Evolutionary conservation across 805 yeast species (phyloP).

Genomic region (Candida boleticola): DNA sequence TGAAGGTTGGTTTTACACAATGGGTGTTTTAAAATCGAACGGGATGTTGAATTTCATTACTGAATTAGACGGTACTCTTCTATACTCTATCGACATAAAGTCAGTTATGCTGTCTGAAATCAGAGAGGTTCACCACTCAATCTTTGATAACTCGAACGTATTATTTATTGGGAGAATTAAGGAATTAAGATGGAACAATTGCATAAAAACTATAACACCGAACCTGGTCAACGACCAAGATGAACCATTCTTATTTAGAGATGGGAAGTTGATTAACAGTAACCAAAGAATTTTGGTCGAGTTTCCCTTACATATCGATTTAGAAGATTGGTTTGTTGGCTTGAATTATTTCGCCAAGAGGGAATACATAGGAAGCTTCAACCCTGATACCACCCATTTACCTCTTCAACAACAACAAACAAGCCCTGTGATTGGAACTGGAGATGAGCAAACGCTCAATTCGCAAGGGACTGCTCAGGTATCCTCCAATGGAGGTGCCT

Average conservation of each 20-base stretch:
- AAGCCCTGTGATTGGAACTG: neutral
- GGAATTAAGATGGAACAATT: slow-evolving; percentile 48
- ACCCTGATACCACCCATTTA: slow-evolving; percentile 4
- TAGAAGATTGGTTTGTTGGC: slow-evolving; percentile 77
- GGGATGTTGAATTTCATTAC: slow-evolving; percentile 60
- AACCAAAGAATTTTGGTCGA: slow-evolving; percentile 50
- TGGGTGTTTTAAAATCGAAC: slow-evolving; percentile 65
- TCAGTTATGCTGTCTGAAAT: slow-evolving; percentile 58
- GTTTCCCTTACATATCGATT: slow-evolving; percentile 65
- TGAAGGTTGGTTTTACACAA: slow-evolving; percentile 71
- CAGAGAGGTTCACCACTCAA: slow-evolving; percentile 59
- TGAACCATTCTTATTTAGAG: slow-evolving; percentile 29
- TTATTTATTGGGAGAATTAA: slow-evolving; percentile 57
- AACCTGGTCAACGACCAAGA: slow-evolving; percentile 16
- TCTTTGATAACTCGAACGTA: slow-evolving; percentile 57
- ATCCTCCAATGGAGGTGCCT: neutral
- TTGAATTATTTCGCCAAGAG: slow-evolving; percentile 60
- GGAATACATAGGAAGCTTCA: slow-evolving; percentile 46
- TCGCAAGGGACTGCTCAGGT: neutral
- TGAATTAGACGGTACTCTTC: slow-evolving; percentile 61
- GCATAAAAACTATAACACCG: slow-evolving; percentile 27
- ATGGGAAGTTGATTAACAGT: slow-evolving; percentile 31
- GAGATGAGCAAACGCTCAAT: neutral
- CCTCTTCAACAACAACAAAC: neutral
- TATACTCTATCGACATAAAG: slow-evolving; percentile 58